Evolutionary conservation across 2,329 filamentous ascomycete species (phyloP), one percentile per base, ranked within the genome.

Genomic region (Emergomyces orientalis): DNA sequence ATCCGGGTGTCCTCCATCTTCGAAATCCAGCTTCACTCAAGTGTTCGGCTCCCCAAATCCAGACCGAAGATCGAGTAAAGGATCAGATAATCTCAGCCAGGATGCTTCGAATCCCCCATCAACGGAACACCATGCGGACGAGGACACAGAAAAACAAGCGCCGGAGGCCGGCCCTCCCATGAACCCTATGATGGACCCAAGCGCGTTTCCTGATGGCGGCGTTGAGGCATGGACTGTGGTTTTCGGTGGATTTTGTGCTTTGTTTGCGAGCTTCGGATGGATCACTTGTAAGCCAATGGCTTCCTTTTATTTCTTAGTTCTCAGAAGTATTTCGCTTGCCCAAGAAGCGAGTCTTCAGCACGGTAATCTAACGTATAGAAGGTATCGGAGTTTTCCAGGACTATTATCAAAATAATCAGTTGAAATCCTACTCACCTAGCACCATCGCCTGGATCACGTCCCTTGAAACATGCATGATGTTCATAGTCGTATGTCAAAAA

Each of bases 381-480:
- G 76, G 74, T 51, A 72, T 79, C 60, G 84, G 83, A 8, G 75
- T 81, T 17, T 86, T 86, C 66, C 83, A 86, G 68, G 78, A 80
- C 25, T 84, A 85, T 69, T 87, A 86, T 67, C 74, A 84, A 65
- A 76, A 71, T 7, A 73, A 79, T 8, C 77, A 81, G 22, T 72
- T 86, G 2, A 70, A 67, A 6, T 58, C 75, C 2, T 82, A 83
- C 65, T 81, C 82, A 0, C 69, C 81, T 1, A 83, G 81, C 62
- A 81, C 81, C 0, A 76, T 87, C n/a, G 76, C 84, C n/a, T 87
- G 84, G 84, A 86, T 86, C 56, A 79, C 82, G 0, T 83, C 82
- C 0, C 70, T 86, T 8, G 80, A 85, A 64, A 73, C 81, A 19
- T 83, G 81, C 67, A 78, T 84, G 69, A 79, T 87, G 77, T 81